Conservation (phyloP, 441 rosid species). For the Melastoma candidum region DNA sequence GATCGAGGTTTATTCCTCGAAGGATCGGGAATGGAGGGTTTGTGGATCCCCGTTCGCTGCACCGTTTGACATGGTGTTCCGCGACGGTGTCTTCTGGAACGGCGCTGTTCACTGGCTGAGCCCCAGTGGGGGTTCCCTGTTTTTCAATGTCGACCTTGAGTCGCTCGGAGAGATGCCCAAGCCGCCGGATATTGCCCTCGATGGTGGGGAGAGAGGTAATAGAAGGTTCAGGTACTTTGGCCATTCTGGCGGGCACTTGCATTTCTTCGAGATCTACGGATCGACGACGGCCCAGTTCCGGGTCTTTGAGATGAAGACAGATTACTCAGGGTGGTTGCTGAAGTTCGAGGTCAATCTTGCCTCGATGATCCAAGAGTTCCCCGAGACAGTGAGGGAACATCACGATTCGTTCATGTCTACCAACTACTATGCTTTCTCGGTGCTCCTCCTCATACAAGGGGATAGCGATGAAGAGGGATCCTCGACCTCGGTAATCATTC, state of each 20-base stretch:
- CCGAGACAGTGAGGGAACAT: constrained; percentile 7
- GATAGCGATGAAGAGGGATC: constrained; percentile 2
- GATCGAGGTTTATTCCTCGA: constrained; percentile 19
- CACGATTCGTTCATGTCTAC: not conserved
- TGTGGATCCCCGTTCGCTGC: constrained; percentile 21
- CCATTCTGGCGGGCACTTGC: constrained; percentile 14
- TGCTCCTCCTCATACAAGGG: constrained; percentile 12
- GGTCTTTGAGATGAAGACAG: constrained; percentile 15
- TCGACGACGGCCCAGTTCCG: constrained; percentile 11
- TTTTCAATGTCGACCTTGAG: constrained; percentile 17
- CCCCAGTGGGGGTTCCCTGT: constrained; percentile 11
- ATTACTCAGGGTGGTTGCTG: constrained; percentile 13
- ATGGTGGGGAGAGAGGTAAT: not conserved
- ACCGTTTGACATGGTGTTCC: constrained; percentile 16
- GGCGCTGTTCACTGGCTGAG: constrained; percentile 25
- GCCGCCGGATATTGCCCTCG: constrained; percentile 1
- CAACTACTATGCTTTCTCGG: constrained; percentile 7
- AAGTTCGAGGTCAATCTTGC: constrained; percentile 9
- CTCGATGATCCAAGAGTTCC: constrained; percentile 7
- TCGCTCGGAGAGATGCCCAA: constrained; percentile 7
- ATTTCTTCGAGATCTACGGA: constrained; percentile 15
- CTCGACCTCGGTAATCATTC: constrained; percentile 13
- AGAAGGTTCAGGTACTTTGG: constrained; percentile 14
- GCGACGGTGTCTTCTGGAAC: constrained; percentile 23
- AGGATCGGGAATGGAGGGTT: constrained; percentile 13